These are phyloP conservation scores for Stachybotrys echinatus DNA, from an alignment of 2,329 filamentous ascomycete species.

Conservation along the genomic window DNA sequence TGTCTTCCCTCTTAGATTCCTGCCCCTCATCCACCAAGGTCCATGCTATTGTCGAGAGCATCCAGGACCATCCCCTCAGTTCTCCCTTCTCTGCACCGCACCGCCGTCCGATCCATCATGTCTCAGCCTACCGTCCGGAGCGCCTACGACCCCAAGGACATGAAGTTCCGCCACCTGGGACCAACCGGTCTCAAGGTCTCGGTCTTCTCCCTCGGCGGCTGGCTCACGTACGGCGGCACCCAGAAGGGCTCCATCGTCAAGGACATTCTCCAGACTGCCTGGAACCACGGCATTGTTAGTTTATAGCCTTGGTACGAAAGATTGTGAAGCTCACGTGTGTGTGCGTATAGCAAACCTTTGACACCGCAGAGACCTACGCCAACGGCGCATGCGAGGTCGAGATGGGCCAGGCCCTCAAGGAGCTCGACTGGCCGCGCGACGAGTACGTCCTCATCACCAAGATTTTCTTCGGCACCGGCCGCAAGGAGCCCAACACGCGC, in stretches of 20 bases:
- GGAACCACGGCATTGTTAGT: constrained; percentile 46
- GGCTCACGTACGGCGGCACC: constrained; percentile 39
- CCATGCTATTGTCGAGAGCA: not conserved
- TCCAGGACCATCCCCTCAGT: not conserved
- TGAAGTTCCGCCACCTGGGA: constrained; percentile 18
- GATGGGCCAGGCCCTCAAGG: constrained; percentile 54
- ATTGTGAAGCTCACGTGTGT: not conserved
- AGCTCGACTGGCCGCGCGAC: constrained; percentile 53
- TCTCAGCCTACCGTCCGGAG: constrained; percentile 11
- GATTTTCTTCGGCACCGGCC: constrained; percentile 21
- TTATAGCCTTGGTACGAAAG: not conserved
- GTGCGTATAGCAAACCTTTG: constrained; percentile 43
- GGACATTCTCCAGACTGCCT: constrained; percentile 54
- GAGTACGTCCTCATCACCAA: constrained; percentile 51
- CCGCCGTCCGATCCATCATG: not conserved
- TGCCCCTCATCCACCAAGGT: too few relatives aligned
- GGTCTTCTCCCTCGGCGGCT: constrained; percentile 17
- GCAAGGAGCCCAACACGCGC: constrained; percentile 46
- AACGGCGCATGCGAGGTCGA: constrained; percentile 58
- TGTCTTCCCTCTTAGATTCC: not conserved
- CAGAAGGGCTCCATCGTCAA: constrained; percentile 56
- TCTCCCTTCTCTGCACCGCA: not conserved
- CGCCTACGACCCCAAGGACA: constrained; percentile 18
- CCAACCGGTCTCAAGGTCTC: constrained; percentile 19
- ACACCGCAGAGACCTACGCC: constrained; percentile 52